Evolutionary conservation across 495 filamentous ascomycete genomes (phyloP).

Genomic region (Annulohypoxylon nitens): DNA sequence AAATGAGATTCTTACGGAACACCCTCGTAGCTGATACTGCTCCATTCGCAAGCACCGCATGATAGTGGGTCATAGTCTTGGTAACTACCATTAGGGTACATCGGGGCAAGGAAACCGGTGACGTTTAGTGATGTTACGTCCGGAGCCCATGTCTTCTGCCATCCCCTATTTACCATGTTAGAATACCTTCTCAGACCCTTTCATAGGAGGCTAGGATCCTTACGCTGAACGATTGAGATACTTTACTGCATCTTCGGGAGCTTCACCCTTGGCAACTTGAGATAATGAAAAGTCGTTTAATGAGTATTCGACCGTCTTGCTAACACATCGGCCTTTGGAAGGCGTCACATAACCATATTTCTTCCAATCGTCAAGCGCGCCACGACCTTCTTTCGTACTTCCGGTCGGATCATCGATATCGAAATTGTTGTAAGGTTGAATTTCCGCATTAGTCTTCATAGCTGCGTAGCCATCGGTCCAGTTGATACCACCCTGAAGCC

Average conservation of each 20-base stretch:
- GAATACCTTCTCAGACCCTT: not conserved
- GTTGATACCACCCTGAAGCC: conserved; percentile 68
- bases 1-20: conserved; percentile 53
- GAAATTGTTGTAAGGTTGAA: conserved; percentile 67
- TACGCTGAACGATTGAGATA: conserved; percentile 71
- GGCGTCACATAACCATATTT: conserved; percentile 72
- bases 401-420: conserved; percentile 69
- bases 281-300: conserved; percentile 74
- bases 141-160: conserved; percentile 76
- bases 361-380: conserved; percentile 75
- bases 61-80: conserved; percentile 67
- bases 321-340: conserved; percentile 67
- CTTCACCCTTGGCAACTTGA: conserved; percentile 69
- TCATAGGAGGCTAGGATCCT: not conserved
- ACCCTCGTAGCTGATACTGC: conserved; percentile 68
- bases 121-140: conserved; percentile 66
- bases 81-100: conserved; percentile 65
- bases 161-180: conserved; percentile 56
- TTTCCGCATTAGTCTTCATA: conserved; percentile 75
- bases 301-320: conserved; percentile 74
- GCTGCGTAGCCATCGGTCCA: conserved; percentile 76
- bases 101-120: conserved; percentile 73
- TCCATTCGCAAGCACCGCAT: conserved; percentile 76
- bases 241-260: conserved; percentile 64
- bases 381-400: conserved; percentile 75